Percentiles rank a stretch among this genome's conserved stretches.
phyloP scores from a whole-genome alignment of 176 grass and related monocot genomes.

The Zoysia japonica region DNA sequence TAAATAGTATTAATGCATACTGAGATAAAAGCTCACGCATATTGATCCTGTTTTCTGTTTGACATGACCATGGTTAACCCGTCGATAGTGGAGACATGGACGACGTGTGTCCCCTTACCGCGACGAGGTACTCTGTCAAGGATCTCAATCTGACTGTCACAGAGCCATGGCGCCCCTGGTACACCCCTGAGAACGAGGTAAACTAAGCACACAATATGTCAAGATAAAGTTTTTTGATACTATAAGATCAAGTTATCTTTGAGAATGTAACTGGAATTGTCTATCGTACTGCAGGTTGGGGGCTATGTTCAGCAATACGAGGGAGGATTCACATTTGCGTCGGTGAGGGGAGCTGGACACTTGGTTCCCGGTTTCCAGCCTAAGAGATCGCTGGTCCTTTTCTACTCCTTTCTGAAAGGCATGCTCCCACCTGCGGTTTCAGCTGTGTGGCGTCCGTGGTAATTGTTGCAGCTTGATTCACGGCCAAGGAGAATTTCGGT shows the following conservation, averaged over 20 bases:
- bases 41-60: not conserved
- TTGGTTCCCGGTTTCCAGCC: conserved; percentile 46
- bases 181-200: conserved; percentile 46
- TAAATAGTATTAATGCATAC: not conserved
- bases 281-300: conserved; percentile 27
- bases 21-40: not conserved
- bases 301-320: conserved; percentile 41
- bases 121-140: conserved; percentile 53
- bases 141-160: conserved; percentile 38
- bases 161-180: conserved; percentile 55
- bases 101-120: conserved; percentile 40
- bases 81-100: conserved; percentile 55
- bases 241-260: not conserved
- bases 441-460: not conserved
- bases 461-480: not conserved
- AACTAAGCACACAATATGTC: not conserved
- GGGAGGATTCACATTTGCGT: conserved; percentile 37
- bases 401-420: conserved; percentile 46
- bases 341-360: conserved; percentile 51
- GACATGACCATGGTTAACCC: not conserved
- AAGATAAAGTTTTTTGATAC: not conserved
- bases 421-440: conserved; percentile 35
- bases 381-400: conserved; percentile 37
- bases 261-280: not conserved
- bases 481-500: not conserved